Conservation (phyloP, 768 basidiomycete species). For the Tylopilus subfusipes region DNA sequence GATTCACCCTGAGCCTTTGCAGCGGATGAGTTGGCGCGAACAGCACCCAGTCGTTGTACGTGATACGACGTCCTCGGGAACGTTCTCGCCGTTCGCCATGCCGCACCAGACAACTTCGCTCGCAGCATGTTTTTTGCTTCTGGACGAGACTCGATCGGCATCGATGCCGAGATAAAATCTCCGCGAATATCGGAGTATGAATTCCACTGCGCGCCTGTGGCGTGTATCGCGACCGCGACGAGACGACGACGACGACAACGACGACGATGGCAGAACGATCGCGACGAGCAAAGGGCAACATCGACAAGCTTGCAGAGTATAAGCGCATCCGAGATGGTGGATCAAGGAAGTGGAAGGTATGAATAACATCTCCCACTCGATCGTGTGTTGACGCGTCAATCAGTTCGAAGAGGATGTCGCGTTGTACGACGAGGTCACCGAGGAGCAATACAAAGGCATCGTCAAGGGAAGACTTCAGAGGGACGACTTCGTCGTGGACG, state of each 20-base stretch:
- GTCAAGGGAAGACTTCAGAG: slow-evolving; percentile 76
- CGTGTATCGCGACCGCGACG: slow-evolving; percentile 8
- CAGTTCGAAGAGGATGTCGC: slow-evolving; percentile 56
- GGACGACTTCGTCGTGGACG: slow-evolving; percentile 96
- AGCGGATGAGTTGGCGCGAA: slow-evolving; percentile 19
- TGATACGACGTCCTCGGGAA: slow-evolving; percentile 33
- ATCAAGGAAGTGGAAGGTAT: slow-evolving; percentile 54
- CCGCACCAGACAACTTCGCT: slow-evolving; percentile 41
- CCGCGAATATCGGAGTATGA: slow-evolving; percentile 24
- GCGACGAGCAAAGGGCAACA: slow-evolving; percentile 20
- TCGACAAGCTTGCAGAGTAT: slow-evolving; percentile 54
- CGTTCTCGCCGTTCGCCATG: slow-evolving; percentile 40
- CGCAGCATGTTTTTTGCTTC: slow-evolving; percentile 36
- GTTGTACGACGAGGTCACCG: slow-evolving; percentile 87
- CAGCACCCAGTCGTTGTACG: slow-evolving; percentile 34
- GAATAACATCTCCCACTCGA: slow-evolving; percentile 7
- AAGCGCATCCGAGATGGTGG: slow-evolving; percentile 61
- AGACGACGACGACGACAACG: neutral
- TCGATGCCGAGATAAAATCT: slow-evolving; percentile 8
- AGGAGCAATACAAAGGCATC: slow-evolving; percentile 83
- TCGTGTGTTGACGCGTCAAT: slow-evolving; percentile 24
- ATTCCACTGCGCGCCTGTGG: slow-evolving; percentile 29
- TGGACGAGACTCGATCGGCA: slow-evolving; percentile 2
- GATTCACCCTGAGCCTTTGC: neutral
- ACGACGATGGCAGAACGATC: slow-evolving; percentile 27